A percentile compares a stretch with the other conserved stretches of the same genome.
Evolutionary conservation across 345 rosid species (phyloP).

Genomic region (Aurinia saxatilis): DNA sequence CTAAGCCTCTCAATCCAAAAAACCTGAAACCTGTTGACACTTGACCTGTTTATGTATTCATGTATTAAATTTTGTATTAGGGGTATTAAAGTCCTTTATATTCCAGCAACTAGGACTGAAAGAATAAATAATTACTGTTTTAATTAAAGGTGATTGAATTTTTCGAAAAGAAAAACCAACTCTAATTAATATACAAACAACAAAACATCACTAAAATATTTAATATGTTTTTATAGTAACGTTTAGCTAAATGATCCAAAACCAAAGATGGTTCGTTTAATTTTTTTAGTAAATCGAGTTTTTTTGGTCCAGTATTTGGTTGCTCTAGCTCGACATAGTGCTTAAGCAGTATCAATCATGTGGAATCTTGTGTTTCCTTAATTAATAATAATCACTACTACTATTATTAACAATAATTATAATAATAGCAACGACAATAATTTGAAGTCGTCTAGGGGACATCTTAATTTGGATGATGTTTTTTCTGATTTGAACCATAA

Average conservation of each 20-base stretch:
- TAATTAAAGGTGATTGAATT: not conserved
- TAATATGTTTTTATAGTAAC: not conserved
- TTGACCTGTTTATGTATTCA: too few species aligned
- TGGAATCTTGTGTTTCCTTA: constrained; percentile 9
- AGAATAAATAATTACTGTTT: not conserved
- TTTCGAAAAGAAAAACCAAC: not conserved
- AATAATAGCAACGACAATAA: constrained; percentile 7
- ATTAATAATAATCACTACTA: not conserved
- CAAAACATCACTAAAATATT: not conserved
- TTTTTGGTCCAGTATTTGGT: not conserved
- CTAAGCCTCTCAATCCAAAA: too few species aligned
- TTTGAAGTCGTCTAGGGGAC: not conserved
- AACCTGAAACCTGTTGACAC: too few species aligned
- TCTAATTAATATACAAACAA: constrained; percentile 10
- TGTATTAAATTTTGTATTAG: too few species aligned
- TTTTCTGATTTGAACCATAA: not conserved
- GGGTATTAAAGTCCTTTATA: not conserved
- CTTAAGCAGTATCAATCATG: constrained; percentile 6
- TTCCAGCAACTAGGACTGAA: not conserved
- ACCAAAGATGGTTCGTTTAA: not conserved
- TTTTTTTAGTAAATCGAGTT: not conserved
- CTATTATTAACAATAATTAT: not conserved
- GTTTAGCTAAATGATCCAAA: not conserved
- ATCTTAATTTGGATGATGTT: constrained; percentile 11
- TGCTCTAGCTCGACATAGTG: constrained; percentile 17